These are phyloP conservation scores for Candida pseudofarinosa DNA, from an alignment of 805 yeast species.

Conservation along the genomic window DNA sequence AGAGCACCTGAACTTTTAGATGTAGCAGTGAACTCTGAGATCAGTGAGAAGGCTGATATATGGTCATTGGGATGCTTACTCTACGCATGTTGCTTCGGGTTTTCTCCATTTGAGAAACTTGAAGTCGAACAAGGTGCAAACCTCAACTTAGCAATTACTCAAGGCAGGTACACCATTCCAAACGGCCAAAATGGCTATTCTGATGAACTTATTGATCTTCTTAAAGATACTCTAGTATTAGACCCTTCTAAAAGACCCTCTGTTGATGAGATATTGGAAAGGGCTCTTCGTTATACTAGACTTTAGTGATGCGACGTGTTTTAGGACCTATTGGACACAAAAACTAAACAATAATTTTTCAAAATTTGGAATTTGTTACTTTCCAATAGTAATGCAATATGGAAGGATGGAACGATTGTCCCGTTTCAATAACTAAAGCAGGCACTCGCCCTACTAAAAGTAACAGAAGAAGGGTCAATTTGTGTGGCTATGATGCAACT, in stretches of 20 bases:
- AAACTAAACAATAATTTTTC: not conserved
- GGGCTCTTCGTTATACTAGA: slow-evolving; percentile 37
- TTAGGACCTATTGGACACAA: not conserved
- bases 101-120: slow-evolving; percentile 84
- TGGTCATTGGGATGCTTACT: slow-evolving; percentile 91
- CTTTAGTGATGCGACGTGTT: not conserved
- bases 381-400: slow-evolving; percentile 4
- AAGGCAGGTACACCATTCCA: slow-evolving; percentile 63
- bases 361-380: not conserved
- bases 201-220: slow-evolving; percentile 50
- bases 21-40: slow-evolving; percentile 57
- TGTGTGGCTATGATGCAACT: not conserved
- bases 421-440: slow-evolving; percentile 19
- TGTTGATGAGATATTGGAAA: slow-evolving; percentile 53
- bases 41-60: slow-evolving; percentile 76
- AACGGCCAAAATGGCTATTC: slow-evolving; percentile 47
- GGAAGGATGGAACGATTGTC: slow-evolving; percentile 66
- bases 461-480: not conserved
- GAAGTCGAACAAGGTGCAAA: slow-evolving; percentile 81
- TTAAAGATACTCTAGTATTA: slow-evolving; percentile 56
- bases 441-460: not conserved
- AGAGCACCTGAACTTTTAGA: slow-evolving; percentile 89
- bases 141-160: slow-evolving; percentile 67
- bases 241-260: slow-evolving; percentile 62
- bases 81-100: slow-evolving; percentile 71